A percentile compares a stretch with the other conserved stretches of the same genome.
Conservation (phyloP, 2,329 filamentous ascomycete genomes). For the Karstenula rhodostoma region DNA sequence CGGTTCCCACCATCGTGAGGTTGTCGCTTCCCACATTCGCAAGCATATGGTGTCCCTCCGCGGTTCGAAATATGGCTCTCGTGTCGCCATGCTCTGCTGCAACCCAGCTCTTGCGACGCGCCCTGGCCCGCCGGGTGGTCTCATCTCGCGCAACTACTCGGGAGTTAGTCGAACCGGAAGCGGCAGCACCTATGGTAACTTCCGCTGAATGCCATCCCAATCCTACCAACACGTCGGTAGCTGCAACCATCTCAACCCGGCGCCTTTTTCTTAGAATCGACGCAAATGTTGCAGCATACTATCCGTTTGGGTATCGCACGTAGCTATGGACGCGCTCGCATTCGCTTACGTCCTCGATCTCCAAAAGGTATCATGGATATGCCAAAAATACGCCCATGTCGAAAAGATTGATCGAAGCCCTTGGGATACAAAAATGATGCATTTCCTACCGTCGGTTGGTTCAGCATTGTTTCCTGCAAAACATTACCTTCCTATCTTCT, state of each 20-base stretch:
- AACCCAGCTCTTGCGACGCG: slow-evolving; percentile 90
- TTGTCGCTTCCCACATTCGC: slow-evolving; percentile 90
- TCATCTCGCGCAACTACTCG: slow-evolving; percentile 46
- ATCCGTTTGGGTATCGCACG: slow-evolving; percentile 40
- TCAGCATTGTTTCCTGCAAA: slow-evolving; percentile 37
- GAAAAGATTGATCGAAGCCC: slow-evolving; percentile 36
- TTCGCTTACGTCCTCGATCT: slow-evolving; percentile 39
- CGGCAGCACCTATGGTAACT: slow-evolving; percentile 34
- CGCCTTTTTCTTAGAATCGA: slow-evolving; percentile 9
- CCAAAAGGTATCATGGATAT: slow-evolving; percentile 44
- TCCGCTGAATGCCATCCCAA: slow-evolving; percentile 30
- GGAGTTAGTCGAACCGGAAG: slow-evolving; percentile 32
- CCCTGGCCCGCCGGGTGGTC: slow-evolving; percentile 80
- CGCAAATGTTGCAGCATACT: slow-evolving; percentile 31
- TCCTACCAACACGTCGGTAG: not conserved
- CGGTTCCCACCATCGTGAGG: slow-evolving; percentile 84
- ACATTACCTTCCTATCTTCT: slow-evolving; percentile 32
- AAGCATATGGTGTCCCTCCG: slow-evolving; percentile 99
- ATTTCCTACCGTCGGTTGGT: slow-evolving; percentile 36
- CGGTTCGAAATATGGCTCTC: slow-evolving; percentile 97
- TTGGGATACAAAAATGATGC: slow-evolving; percentile 42
- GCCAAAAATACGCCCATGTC: slow-evolving; percentile 42
- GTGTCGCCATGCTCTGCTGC: slow-evolving; percentile 98
- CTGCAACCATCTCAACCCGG: not conserved
- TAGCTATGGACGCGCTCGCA: slow-evolving; percentile 27